Evolutionary conservation across 176 grass and related monocot genomes (phyloP).

Genomic region (Urochloa ruziziensis): DNA sequence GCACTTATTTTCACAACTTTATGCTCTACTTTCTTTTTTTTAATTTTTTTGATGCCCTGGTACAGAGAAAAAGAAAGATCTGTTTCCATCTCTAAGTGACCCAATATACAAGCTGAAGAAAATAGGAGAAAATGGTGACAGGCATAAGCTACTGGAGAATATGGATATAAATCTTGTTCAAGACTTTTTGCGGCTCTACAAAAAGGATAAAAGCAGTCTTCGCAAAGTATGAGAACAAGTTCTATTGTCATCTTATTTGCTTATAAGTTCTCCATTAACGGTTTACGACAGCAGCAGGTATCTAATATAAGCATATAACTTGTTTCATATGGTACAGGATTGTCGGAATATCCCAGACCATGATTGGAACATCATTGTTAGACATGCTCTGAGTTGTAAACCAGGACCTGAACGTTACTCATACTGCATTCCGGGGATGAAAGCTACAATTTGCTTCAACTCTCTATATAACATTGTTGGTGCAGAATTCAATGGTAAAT

Average conservation of each 20-base stretch:
- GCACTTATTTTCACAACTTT: too few species aligned
- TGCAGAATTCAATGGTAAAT: neutral
- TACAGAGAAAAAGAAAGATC: neutral
- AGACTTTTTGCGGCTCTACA: neutral
- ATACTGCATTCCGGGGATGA: neutral
- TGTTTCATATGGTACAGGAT: too few species aligned
- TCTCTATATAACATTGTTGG: neutral
- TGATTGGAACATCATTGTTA: slow-evolving; percentile 9
- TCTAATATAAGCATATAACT: too few species aligned
- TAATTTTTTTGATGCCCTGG: neutral
- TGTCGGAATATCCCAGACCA: neutral
- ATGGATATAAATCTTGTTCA: neutral
- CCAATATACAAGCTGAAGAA: neutral
- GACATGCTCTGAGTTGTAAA: slow-evolving; percentile 23
- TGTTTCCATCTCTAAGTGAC: neutral
- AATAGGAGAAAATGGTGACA: slow-evolving; percentile 8
- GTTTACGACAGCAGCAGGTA: too few species aligned
- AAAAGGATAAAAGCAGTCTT: neutral
- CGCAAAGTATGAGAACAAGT: neutral
- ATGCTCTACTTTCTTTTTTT: neutral
- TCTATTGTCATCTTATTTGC: neutral
- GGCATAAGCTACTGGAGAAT: neutral
- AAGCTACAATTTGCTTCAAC: neutral
- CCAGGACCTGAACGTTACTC: neutral
- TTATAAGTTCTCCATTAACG: neutral